Conservation (phyloP, 208 protist genomes). For the Naegleria fowleri region DNA sequence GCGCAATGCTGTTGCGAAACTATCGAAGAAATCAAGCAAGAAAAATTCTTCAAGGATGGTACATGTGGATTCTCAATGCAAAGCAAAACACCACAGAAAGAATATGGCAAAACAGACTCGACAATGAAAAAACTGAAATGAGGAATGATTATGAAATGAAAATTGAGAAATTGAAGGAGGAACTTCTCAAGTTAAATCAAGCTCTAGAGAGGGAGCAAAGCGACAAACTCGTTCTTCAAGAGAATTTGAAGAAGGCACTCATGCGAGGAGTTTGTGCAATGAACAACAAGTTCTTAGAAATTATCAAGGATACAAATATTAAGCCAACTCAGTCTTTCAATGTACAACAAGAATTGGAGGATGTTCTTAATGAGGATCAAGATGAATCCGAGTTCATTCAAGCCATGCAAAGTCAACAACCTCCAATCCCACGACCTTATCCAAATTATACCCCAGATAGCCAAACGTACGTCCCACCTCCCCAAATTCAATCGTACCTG, state of each 20-base stretch:
- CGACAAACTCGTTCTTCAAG: constrained; percentile 9
- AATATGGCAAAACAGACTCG: not conserved
- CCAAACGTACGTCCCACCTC: not conserved
- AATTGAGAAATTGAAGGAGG: not conserved
- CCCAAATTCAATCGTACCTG: not conserved
- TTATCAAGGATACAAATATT: constrained; percentile 10
- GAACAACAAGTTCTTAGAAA: constrained; percentile 26
- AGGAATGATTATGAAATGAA: constrained; percentile 24
- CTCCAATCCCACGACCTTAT: not conserved
- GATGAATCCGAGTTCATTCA: not conserved
- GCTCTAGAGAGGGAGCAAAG: not conserved
- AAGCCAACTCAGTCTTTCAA: not conserved
- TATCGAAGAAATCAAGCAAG: not conserved
- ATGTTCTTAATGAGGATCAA: not conserved
- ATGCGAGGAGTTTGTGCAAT: constrained; percentile 22
- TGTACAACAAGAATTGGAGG: not conserved
- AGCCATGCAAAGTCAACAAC: not conserved
- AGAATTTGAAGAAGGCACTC: constrained; percentile 16
- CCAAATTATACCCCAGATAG: not conserved
- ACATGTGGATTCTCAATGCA: not conserved
- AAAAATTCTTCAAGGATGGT: constrained; percentile 16
- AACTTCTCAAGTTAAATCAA: not conserved
- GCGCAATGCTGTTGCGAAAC: not conserved
- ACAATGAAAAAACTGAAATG: not conserved
- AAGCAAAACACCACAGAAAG: not conserved